Evolutionary conservation across 306 rosid genomes (phyloP).

Genomic region (Vicia sativa): DNA sequence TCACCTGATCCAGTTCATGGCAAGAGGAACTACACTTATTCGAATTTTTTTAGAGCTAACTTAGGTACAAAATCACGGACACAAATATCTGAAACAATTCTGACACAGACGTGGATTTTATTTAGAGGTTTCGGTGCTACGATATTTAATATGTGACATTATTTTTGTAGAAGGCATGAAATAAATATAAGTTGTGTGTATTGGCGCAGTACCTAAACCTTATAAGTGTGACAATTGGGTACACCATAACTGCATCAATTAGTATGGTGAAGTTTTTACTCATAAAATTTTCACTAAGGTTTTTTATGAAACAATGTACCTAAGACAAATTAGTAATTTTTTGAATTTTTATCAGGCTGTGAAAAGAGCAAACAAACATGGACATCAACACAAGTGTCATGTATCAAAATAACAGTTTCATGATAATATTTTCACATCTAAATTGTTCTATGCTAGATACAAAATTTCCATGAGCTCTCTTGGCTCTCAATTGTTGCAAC

Average conservation of each 20-base stretch:
- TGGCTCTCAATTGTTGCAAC: conserved; percentile 97
- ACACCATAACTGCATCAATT: conserved; percentile 93
- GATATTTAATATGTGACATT: not conserved
- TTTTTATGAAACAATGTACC: not conserved
- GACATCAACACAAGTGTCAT: conserved; percentile 60
- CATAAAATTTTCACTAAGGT: not conserved
- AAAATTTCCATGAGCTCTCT: conserved; percentile 79
- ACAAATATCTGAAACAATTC: no score
- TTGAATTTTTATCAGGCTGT: conserved; percentile 63
- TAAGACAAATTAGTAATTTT: not conserved
- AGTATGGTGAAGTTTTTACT: conserved; percentile 78
- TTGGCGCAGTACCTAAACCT: conserved; percentile 87
- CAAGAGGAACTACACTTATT: conserved; percentile 83
- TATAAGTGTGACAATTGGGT: conserved; percentile 82
- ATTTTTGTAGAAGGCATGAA: conserved; percentile 65
- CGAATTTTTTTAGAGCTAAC: conserved; percentile 67
- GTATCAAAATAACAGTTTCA: conserved; percentile 64
- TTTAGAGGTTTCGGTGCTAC: no score
- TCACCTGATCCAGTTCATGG: conserved; percentile 89
- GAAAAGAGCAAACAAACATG: conserved; percentile 77
- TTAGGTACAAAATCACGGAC: conserved; percentile 51
- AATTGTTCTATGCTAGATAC: conserved; percentile 78
- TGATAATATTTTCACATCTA: conserved; percentile 84
- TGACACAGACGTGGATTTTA: no score
- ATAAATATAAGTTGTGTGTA: conserved; percentile 80